Evolutionary conservation across 208 protist species (phyloP).

Genomic region (Trichomonas tenax): DNA sequence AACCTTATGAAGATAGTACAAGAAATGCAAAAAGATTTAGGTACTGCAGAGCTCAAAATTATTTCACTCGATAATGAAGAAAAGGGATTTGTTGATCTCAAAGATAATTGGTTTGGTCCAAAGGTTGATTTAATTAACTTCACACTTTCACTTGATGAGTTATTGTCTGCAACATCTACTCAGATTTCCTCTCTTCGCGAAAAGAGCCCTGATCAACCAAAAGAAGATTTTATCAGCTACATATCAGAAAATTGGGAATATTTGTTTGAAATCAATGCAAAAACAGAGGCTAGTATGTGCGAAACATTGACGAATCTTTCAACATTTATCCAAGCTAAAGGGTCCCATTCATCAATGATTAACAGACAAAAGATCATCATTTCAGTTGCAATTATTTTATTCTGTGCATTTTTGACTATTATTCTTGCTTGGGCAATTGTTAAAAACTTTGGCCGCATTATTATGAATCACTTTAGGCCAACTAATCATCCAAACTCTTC

Average conservation of each 20-base stretch:
- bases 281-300: not conserved
- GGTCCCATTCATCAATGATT: not conserved
- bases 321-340: not conserved
- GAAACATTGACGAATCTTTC: not conserved
- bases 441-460: not conserved
- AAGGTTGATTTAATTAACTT: not conserved
- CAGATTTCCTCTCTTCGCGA: not conserved
- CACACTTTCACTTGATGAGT: not conserved
- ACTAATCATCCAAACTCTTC: not conserved
- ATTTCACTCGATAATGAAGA: not conserved
- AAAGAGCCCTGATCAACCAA: too few species aligned
- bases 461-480: not conserved
- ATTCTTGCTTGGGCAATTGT: not conserved
- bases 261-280: not conserved
- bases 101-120: not conserved
- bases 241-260: not conserved
- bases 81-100: not conserved
- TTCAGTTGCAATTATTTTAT: not conserved
- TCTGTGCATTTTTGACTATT: not conserved
- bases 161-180: not conserved
- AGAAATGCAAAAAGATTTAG: not conserved
- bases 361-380: not conserved
- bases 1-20: not conserved
- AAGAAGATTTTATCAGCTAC: not conserved
- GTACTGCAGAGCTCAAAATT: not conserved